Percentiles rank a stretch among this genome's conserved stretches.
phyloP scores from a whole-genome alignment of 148 eudicot species.

The Amaranthus cruentus region DNA sequence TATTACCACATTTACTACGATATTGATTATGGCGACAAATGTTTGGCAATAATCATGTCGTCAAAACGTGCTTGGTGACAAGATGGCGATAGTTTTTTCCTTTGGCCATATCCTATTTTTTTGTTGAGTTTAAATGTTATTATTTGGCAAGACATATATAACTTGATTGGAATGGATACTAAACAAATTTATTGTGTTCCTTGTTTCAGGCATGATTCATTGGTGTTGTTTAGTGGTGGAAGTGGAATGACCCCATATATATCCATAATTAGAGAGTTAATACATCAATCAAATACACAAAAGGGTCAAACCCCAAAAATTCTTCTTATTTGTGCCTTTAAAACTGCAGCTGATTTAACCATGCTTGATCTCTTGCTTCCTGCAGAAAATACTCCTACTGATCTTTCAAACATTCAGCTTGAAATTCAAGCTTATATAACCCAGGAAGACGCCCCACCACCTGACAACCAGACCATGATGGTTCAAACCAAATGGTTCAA shows the following conservation, averaged over 20 bases:
- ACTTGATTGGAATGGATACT: too few relatives aligned
- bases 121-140: too few relatives aligned
- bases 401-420: conserved; percentile 28
- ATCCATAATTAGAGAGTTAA: conserved; percentile 46
- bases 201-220: conserved; percentile 31
- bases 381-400: conserved; percentile 15
- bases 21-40: too few relatives aligned
- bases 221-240: conserved; percentile 53
- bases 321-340: conserved; percentile 39
- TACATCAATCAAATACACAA: conserved; percentile 27
- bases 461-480: conserved; percentile 11
- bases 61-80: too few relatives aligned
- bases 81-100: too few relatives aligned
- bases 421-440: conserved; percentile 48
- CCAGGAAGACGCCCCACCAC: conserved; percentile 27
- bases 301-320: conserved; percentile 17
- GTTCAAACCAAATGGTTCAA: conserved; percentile 45
- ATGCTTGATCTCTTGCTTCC: conserved; percentile 51
- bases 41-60: too few relatives aligned
- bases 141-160: too few relatives aligned
- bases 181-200: too few relatives aligned
- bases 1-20: too few relatives aligned
- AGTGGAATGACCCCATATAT: conserved; percentile 51
- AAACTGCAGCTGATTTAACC: conserved; percentile 34
- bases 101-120: too few relatives aligned